Evolutionary conservation across 768 basidiomycete species (phyloP).

Genomic region (Xerocomellus dryophilus): DNA sequence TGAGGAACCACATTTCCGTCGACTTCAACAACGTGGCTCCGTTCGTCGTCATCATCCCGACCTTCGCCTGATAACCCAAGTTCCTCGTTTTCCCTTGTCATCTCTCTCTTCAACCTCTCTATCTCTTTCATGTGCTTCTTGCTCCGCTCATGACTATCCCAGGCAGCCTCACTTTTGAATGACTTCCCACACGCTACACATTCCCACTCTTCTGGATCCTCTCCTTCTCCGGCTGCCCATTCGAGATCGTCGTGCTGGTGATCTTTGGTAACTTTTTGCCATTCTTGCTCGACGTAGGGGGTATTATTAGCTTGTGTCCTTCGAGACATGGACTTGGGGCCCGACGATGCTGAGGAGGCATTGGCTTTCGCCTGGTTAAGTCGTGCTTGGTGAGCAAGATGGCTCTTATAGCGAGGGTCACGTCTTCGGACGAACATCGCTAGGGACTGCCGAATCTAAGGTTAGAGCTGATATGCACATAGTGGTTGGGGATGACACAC

Average conservation of each 20-base stretch:
- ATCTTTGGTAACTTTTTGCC: conserved; percentile 65
- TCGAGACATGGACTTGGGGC: conserved; percentile 24
- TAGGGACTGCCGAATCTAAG: conserved; percentile 49
- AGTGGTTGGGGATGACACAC: conserved; percentile 24
- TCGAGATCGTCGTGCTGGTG: conserved; percentile 52
- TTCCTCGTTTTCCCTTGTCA: conserved; percentile 70
- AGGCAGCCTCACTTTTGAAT: conserved; percentile 89
- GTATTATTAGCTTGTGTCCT: conserved; percentile 28
- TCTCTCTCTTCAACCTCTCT: conserved; percentile 70
- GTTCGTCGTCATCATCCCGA: conserved; percentile 21
- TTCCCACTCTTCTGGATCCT: conserved; percentile 81
- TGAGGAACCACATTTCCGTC: conserved; percentile 6
- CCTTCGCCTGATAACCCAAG: conserved; percentile 49
- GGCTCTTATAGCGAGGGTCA: conserved; percentile 80
- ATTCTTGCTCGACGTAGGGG: conserved; percentile 79
- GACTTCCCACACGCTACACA: conserved; percentile 92
- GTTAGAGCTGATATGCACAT: not conserved
- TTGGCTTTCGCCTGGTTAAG: conserved; percentile 31
- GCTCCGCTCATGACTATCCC: conserved; percentile 95
- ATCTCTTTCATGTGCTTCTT: conserved; percentile 91
- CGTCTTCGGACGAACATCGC: conserved; percentile 78
- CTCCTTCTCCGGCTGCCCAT: conserved; percentile 70
- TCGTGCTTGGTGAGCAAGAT: conserved; percentile 49
- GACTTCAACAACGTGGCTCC: conserved; percentile 11
- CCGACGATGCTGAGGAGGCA: conserved; percentile 32